Evolutionary conservation across 345 rosid genomes (phyloP).

Genomic region (Arabis hirsuta): DNA sequence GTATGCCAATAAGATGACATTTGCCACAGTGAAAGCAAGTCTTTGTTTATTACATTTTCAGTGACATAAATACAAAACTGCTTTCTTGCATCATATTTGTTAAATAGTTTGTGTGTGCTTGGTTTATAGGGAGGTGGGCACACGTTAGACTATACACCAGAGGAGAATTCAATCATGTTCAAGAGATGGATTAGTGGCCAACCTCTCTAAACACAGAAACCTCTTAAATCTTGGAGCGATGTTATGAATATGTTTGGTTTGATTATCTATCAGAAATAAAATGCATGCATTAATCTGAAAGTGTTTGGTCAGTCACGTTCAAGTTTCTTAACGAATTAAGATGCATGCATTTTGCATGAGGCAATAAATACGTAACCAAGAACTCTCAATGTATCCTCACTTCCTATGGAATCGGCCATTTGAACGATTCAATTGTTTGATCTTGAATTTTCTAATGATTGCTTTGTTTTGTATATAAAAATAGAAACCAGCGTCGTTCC

Average conservation of each 20-base stretch:
- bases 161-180: conserved; percentile 53
- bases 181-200: conserved; percentile 39
- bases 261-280: neutral
- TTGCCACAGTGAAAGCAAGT: conserved; percentile 66
- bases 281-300: neutral
- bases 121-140: conserved; percentile 65
- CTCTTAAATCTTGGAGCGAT: neutral
- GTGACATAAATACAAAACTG: neutral
- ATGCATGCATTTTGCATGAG: no score
- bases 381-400: no score
- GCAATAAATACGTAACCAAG: no score
- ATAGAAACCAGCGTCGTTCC: no score
- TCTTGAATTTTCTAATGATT: no score
- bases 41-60: neutral
- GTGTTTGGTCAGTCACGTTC: no score
- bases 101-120: neutral
- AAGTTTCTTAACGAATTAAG: no score
- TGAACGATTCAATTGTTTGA: no score
- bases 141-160: conserved; percentile 53
- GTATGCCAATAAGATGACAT: conserved; percentile 66
- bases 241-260: neutral
- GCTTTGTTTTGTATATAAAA: no score
- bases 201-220: conserved; percentile 14
- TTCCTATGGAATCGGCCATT: no score
- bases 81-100: neutral